Percentiles rank a stretch among this genome's conserved stretches.
phyloP scores from a whole-genome alignment of 768 basidiomycete genomes.

The Rhizopogon vulgaris region DNA sequence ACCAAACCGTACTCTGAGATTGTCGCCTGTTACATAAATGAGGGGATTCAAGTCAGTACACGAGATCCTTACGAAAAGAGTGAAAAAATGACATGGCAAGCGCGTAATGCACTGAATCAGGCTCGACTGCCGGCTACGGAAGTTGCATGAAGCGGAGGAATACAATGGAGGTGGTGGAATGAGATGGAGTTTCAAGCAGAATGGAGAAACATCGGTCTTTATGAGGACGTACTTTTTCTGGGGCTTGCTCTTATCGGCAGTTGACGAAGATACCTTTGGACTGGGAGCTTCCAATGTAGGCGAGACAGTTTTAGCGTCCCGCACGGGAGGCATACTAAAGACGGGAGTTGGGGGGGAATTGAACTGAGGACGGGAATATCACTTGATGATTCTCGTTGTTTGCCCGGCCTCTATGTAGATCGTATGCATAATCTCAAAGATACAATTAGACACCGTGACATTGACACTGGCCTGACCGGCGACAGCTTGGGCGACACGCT shows the following conservation, averaged over 20 bases:
- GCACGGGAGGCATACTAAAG: constrained; percentile 55
- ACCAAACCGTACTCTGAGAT: constrained; percentile 63
- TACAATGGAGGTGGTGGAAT: constrained; percentile 22
- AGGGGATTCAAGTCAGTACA: constrained; percentile 28
- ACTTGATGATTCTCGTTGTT: constrained; percentile 8
- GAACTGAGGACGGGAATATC: constrained; percentile 12
- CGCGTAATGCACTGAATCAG: constrained; percentile 9
- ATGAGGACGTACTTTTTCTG: constrained; percentile 71
- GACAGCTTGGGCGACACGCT: background rate
- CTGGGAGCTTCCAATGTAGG: constrained; percentile 60
- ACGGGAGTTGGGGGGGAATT: constrained; percentile 15
- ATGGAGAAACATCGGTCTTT: constrained; percentile 53
- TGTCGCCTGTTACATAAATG: constrained; percentile 55
- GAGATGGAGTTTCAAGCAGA: constrained; percentile 14
- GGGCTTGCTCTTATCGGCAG: constrained; percentile 65
- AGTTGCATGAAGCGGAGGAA: constrained; percentile 34
- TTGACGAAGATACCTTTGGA: constrained; percentile 37
- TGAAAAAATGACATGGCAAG: constrained; percentile 32
- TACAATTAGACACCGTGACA: background rate
- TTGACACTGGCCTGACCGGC: background rate
- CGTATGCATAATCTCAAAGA: background rate
- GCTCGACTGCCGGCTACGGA: constrained; percentile 29
- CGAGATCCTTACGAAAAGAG: constrained; percentile 18
- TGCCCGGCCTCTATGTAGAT: constrained; percentile 5
- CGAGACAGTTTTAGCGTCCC: constrained; percentile 53